phyloP scores from a whole-genome alignment of 2,329 filamentous ascomycete genomes.

The Colletotrichum musae region DNA sequence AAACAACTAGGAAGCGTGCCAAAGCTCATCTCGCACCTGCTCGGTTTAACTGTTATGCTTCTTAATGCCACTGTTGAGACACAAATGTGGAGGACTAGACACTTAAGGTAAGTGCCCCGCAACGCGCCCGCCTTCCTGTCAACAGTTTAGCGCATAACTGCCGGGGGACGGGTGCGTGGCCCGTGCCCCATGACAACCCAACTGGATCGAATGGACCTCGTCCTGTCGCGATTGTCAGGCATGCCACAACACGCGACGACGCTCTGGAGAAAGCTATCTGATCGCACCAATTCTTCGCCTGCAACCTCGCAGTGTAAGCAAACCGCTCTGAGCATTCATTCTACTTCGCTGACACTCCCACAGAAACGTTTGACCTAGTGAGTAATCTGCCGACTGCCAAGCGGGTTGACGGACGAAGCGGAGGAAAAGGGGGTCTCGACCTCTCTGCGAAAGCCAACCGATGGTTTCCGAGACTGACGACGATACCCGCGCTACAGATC shows the following conservation, averaged over 20 bases:
- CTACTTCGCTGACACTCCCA: neutral
- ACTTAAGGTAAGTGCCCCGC: neutral
- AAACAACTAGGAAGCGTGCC: too few relatives aligned
- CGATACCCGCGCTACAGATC: neutral
- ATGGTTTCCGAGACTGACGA: slow-evolving; percentile 16
- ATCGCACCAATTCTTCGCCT: slow-evolving; percentile 1
- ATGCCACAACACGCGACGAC: slow-evolving; percentile 36
- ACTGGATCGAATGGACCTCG: slow-evolving; percentile 32
- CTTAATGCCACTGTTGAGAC: too few relatives aligned
- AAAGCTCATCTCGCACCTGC: too few relatives aligned
- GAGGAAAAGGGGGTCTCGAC: slow-evolving; percentile 20
- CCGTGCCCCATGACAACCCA: slow-evolving; percentile 33
- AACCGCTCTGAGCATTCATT: neutral
- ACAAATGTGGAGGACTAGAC: too few relatives aligned
- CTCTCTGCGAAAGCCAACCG: slow-evolving; percentile 9
- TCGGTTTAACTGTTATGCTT: too few relatives aligned
- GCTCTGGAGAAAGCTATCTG: neutral
- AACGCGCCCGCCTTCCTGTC: slow-evolving; percentile 18
- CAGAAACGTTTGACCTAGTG: slow-evolving; percentile 12
- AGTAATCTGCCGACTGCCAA: slow-evolving; percentile 17
- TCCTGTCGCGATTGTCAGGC: slow-evolving; percentile 25
- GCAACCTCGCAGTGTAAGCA: slow-evolving; percentile 19
- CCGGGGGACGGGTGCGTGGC: slow-evolving; percentile 22
- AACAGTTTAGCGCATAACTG: slow-evolving; percentile 13
- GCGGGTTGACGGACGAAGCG: slow-evolving; percentile 8